Conservation (phyloP, 257 asterid species). For the Nicotiana otophora region DNA sequence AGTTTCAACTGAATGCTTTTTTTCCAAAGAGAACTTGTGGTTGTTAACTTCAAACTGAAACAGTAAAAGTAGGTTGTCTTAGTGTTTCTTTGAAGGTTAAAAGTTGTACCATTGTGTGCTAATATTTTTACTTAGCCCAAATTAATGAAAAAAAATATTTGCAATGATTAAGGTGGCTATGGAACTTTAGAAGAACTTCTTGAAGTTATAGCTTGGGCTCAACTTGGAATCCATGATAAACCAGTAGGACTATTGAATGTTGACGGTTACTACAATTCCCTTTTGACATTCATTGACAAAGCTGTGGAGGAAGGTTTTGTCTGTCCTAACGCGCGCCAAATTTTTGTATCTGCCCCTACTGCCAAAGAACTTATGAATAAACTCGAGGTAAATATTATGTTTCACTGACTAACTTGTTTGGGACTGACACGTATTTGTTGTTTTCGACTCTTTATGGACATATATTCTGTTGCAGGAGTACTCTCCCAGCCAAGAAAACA, state of each 20-base stretch:
- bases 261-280: conserved; percentile 33
- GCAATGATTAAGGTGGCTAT: conserved; percentile 27
- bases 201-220: conserved; percentile 42
- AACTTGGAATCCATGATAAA: conserved; percentile 41
- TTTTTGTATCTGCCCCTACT: conserved; percentile 32
- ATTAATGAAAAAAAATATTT: no score
- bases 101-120: not conserved
- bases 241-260: conserved; percentile 39
- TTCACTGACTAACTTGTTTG: not conserved
- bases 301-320: conserved; percentile 41
- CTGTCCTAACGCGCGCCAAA: conserved; percentile 34
- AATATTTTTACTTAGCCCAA: no score
- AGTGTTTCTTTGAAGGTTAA: not conserved
- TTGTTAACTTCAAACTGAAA: no score
- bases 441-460: no score
- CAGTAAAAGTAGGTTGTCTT: not conserved
- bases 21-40: no score
- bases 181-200: conserved; percentile 41
- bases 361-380: conserved; percentile 31
- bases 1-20: no score
- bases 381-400: conserved; percentile 19
- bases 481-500: conserved; percentile 19
- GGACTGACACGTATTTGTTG: no score
- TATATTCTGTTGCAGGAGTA: conserved; percentile 21
- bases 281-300: conserved; percentile 30